A percentile compares a stretch with the other conserved stretches of the same genome.
These are phyloP conservation scores for Pyricularia pennisetigena DNA, from an alignment of 2,329 filamentous ascomycete species.

Conservation along the genomic window DNA sequence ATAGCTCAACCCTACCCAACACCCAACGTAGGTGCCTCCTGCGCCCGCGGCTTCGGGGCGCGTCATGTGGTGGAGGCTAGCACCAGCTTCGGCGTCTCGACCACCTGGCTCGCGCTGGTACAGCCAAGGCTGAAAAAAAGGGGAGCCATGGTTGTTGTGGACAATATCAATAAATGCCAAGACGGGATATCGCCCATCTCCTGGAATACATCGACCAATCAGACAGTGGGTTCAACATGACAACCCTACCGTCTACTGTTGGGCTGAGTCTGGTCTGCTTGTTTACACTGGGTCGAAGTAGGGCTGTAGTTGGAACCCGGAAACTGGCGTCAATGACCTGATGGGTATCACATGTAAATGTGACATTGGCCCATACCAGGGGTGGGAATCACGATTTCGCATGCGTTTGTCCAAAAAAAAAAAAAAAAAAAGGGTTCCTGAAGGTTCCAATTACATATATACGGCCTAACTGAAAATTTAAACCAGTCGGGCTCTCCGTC, in stretches of 20 bases:
- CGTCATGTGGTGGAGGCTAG: slow-evolving; percentile 47
- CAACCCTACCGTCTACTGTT: slow-evolving; percentile 12
- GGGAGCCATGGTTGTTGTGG: slow-evolving; percentile 29
- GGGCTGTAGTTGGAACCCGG: not conserved
- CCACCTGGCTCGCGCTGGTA: slow-evolving; percentile 46
- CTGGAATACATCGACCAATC: slow-evolving; percentile 26
- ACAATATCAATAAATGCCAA: slow-evolving; percentile 27
- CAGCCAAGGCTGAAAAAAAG: slow-evolving; percentile 18
- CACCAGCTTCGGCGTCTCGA: slow-evolving; percentile 51
- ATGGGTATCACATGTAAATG: too few relatives aligned
- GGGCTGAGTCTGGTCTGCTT: slow-evolving; percentile 15
- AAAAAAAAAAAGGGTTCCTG: too few relatives aligned
- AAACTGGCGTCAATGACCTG: too few relatives aligned
- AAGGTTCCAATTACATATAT: not conserved
- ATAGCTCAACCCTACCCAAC: too few relatives aligned
- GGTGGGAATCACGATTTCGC: too few relatives aligned
- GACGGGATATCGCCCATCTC: slow-evolving; percentile 25
- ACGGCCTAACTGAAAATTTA: not conserved
- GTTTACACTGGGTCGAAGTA: slow-evolving; percentile 10
- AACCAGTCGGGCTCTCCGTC: not conserved
- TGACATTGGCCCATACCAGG: too few relatives aligned
- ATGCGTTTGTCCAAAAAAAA: too few relatives aligned
- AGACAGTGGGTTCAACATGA: slow-evolving; percentile 27
- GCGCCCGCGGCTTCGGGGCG: slow-evolving; percentile 34
- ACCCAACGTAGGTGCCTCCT: slow-evolving; percentile 37